phyloP scores from a whole-genome alignment of 1,139 yeast genomes.

The Suhomyces taliae region DNA sequence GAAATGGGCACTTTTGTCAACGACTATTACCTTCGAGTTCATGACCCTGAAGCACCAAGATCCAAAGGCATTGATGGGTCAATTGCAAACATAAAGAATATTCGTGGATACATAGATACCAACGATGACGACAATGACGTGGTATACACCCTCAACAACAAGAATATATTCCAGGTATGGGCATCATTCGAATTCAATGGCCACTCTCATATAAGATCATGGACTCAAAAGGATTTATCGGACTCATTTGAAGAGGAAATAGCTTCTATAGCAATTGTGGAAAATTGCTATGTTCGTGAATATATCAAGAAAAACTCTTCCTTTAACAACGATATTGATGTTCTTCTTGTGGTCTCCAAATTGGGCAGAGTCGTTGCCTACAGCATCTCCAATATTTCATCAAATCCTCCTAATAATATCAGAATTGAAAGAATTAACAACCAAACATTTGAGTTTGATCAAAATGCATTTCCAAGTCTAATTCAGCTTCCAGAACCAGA shows the following conservation, averaged over 20 bases:
- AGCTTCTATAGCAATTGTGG: conserved; percentile 53
- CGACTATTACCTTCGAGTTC: conserved; percentile 25
- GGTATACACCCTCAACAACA: conserved; percentile 61
- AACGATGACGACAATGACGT: conserved; percentile 38
- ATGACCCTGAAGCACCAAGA: conserved; percentile 1
- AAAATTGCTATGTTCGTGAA: conserved; percentile 46
- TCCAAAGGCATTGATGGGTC: conserved; percentile 23
- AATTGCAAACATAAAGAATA: conserved; percentile 42
- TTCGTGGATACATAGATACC: conserved; percentile 34
- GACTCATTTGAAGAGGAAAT: conserved; percentile 18
- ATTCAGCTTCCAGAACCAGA: neutral
- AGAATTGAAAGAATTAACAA: conserved; percentile 2
- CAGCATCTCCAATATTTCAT: conserved; percentile 53
- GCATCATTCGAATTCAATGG: conserved; percentile 64
- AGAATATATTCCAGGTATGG: conserved; percentile 65
- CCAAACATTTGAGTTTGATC: neutral
- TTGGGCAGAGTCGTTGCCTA: conserved; percentile 47
- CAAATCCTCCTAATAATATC: conserved; percentile 45
- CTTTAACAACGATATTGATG: conserved; percentile 38
- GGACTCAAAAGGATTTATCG: conserved; percentile 56
- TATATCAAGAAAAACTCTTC: neutral
- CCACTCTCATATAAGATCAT: conserved; percentile 56
- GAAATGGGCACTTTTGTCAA: conserved; percentile 51
- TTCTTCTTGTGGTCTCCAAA: conserved; percentile 53
- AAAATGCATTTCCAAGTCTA: conserved; percentile 9